Base-by-base conservation (phyloP, 192 early-diverging fungal species). In the Coemansia sp. region DNA sequence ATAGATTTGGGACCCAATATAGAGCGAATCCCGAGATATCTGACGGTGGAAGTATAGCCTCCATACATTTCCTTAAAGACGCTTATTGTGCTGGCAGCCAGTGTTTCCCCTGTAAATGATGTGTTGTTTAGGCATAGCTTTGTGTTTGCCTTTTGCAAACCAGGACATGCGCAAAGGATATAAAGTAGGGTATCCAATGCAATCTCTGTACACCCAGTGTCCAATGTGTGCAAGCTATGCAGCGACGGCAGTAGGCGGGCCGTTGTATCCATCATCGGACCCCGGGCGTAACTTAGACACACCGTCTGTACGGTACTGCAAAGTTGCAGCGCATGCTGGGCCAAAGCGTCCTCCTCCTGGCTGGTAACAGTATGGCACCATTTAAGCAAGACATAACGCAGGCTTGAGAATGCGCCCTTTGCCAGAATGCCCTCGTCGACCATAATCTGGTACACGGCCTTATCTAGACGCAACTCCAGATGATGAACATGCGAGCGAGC, bases 391-490 rank as follows among this genome's bases (percentile, higher is more conserved):
- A 42, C 27, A 5, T 27, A 36, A 5, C 42, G 18, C 5, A 66
- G 38, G 12, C 19, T 43, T 12, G 23, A 8, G n/a, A 44, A 59
- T 5, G 39, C 19, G 9, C 44, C 50, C 10, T 44, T 40, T 20
- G 6, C 22, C 25, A 58, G 22, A n/a, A 38, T 21, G 0, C 38
- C 22, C 29, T 26, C 8, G 5, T 35, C 23, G 14, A 25, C 7
- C 13, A 41, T 21, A 1, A 34, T 12, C 4, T 20, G 27, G 10
- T 47, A 9, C 3, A 59, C 19, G 0, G n/a, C 45, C 8, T 13
- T 11, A 16, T 66, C 64, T n/a, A 66, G 20, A 22, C 25, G 33
- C 5, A 66, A 37, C 14, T 59, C 42, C 19, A 66, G 27, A 26
- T 56, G 44, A 19, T 42, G 45, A 23, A 54, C 21, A 19, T 48